Evolutionary conservation across 1,284 basidiomycete genomes (phyloP).

Genomic region (Sphaerobolus stellatus): DNA sequence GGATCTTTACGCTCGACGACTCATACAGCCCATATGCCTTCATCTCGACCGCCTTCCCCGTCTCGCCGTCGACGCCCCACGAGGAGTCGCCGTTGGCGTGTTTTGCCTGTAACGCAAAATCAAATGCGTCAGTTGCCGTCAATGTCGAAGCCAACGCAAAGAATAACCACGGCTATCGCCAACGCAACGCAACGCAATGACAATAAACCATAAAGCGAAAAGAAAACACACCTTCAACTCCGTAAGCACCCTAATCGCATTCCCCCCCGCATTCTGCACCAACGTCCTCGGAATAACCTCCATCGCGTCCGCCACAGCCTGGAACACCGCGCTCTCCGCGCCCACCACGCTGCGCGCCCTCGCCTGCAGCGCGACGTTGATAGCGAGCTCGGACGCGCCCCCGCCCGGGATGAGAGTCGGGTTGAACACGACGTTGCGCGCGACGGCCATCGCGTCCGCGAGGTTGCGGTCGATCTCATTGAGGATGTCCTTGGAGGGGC

Average conservation of each 20-base stretch:
- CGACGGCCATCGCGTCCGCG: conserved; percentile 96
- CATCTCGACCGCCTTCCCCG: conserved; percentile 95
- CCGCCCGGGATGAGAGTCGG: conserved; percentile 90
- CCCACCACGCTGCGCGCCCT: conserved; percentile 81
- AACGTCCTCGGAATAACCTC: conserved; percentile 96
- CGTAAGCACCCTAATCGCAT: conserved; percentile 90
- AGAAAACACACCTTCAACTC: conserved; percentile 72
- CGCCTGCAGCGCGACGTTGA: conserved; percentile 85
- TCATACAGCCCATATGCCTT: conserved; percentile 92
- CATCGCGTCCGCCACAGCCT: conserved; percentile 93
- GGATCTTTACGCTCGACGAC: conserved; percentile 95
- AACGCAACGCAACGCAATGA: neutral
- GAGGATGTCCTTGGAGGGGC: conserved; percentile 96
- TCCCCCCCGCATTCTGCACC: conserved; percentile 95
- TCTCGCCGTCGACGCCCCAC: conserved; percentile 94
- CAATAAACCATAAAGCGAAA: conserved; percentile 7
- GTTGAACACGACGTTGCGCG: conserved; percentile 96
- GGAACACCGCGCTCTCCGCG: conserved; percentile 87
- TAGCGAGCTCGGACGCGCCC: conserved; percentile 97
- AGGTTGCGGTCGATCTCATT: conserved; percentile 98
- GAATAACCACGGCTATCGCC: no score
- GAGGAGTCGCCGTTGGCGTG: conserved; percentile 89
- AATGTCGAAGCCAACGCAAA: no score
- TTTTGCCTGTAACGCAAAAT: no score
- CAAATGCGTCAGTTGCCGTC: no score